phyloP scores from a whole-genome alignment of 2,329 filamentous ascomycete genomes.

The Ophiocordyceps polyrhachis-furcata region DNA sequence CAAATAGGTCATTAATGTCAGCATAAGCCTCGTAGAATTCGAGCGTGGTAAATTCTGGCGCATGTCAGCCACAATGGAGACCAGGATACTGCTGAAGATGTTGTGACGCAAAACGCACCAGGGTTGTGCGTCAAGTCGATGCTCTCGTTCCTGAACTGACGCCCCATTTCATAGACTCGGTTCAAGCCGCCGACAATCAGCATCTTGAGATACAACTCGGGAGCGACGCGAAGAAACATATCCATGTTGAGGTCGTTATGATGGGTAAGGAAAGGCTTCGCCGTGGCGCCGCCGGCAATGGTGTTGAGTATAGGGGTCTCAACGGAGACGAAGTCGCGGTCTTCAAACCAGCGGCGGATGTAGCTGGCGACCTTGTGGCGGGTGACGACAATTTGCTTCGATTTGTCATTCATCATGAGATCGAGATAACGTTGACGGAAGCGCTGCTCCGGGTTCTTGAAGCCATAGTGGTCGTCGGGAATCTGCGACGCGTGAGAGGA shows the following conservation, averaged over 20 bases:
- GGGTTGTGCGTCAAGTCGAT: slow-evolving; percentile 64
- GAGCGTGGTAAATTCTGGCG: slow-evolving; percentile 78
- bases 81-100: no score
- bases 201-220: slow-evolving; percentile 95
- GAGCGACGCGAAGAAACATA: slow-evolving; percentile 86
- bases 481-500: slow-evolving; percentile 8
- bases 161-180: slow-evolving; percentile 87
- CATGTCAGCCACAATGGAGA: slow-evolving; percentile 1
- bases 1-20: slow-evolving; percentile 66
- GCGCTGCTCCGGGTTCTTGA: slow-evolving; percentile 87
- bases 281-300: slow-evolving; percentile 88
- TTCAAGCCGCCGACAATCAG: slow-evolving; percentile 83
- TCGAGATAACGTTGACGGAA: slow-evolving; percentile 90
- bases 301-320: slow-evolving; percentile 97
- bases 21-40: slow-evolving; percentile 95
- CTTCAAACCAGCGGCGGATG: slow-evolving; percentile 76
- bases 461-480: slow-evolving; percentile 79
- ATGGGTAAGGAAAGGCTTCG: slow-evolving; percentile 80
- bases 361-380: slow-evolving; percentile 77
- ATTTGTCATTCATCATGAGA: slow-evolving; percentile 87
- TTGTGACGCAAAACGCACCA: slow-evolving; percentile 6
- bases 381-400: slow-evolving; percentile 66
- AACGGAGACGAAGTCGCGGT: slow-evolving; percentile 77
- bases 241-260: slow-evolving; percentile 94
- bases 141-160: slow-evolving; percentile 88